phyloP scores from a whole-genome alignment of 768 basidiomycete genomes.

The Lyophyllum decastes region DNA sequence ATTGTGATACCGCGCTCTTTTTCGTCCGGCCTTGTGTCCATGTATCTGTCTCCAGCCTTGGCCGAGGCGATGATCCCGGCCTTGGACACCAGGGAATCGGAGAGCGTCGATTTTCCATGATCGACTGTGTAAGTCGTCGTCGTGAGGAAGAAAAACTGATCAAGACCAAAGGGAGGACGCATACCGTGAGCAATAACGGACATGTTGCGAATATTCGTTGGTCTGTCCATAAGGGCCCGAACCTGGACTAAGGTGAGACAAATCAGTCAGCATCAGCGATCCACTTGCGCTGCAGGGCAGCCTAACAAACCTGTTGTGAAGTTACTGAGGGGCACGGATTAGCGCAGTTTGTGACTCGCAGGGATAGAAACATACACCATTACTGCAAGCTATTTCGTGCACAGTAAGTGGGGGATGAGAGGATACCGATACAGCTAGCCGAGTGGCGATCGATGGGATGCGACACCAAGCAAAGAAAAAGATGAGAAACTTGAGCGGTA shows the following conservation, averaged over 20 bases:
- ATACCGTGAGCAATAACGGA: constrained; percentile 87
- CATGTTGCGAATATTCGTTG: constrained; percentile 93
- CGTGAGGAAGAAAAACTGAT: constrained; percentile 2
- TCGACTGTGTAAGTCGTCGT: constrained; percentile 64
- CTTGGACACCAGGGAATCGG: constrained; percentile 97
- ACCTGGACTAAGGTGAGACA: constrained; percentile 64
- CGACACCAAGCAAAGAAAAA: constrained; percentile 8
- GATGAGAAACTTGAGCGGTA: constrained; percentile 8
- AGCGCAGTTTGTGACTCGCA: constrained; percentile 21
- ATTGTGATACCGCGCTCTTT: constrained; percentile 99
- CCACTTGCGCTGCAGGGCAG: neutral
- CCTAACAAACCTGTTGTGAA: constrained; percentile 69
- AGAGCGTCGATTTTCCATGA: constrained; percentile 99
- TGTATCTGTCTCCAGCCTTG: constrained; percentile 94
- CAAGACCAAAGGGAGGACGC: constrained; percentile 18
- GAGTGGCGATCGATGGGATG: constrained; percentile 9
- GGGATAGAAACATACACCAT: constrained; percentile 71
- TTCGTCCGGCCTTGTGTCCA: constrained; percentile 94
- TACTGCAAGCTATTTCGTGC: constrained; percentile 17
- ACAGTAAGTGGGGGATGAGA: neutral
- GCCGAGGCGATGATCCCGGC: constrained; percentile 95
- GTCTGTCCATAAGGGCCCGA: constrained; percentile 81
- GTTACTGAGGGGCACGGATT: constrained; percentile 58
- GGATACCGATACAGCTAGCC: neutral
- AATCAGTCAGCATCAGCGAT: neutral